Base-by-base conservation (phyloP, 306 rosid species). In the Carpinus viminea region DNA sequence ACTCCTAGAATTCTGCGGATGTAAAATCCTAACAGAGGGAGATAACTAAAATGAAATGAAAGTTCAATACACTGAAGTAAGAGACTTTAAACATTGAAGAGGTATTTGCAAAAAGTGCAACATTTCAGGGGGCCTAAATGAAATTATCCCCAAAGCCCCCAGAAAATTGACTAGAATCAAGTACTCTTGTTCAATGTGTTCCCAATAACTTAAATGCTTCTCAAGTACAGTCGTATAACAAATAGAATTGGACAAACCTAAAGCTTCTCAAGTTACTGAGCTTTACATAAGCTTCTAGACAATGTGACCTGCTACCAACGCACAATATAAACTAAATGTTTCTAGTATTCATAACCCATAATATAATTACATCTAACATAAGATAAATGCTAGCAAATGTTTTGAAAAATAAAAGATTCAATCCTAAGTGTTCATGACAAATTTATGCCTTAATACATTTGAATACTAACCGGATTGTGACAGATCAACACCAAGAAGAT, bases 401-500 rank as follows among this genome's bases (percentile, higher is more conserved):
- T 17, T 13, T 59, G 7, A 79, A 47, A 28, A n/a, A 10, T 62
- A 50, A 34, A 21, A 31, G 3, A 11, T 43, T 4, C 15, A 15
- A 2, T 64, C 16, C 4, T 2, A 28, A 13, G 70, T 55, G 15
- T 26, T 55, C 28, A 61, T 18, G 8, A 10, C n/a, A 9, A 57
- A 54, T 36, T 50, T 65, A 73, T 68, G 50, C 20, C 31, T 20
- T 31, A 31, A 31, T 31, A 20, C 45, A 50, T 62, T 41, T 71
- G 70, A 73, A 80, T 75, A 88, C 98, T 78, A 85, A 95, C 98
- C 98, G 4, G 88, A 73, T 84, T 83, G 97, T 12, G 90, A 65
- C 75, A 95, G 71, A 83, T 93, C 99, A 83, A 85, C 88, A 77
- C 97, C 96, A 78, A 95, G 91, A 84, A 95, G 98, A 88, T 93